Base-by-base conservation (phyloP, 192 early-diverging fungal species). In the Endogone sp. region DNA sequence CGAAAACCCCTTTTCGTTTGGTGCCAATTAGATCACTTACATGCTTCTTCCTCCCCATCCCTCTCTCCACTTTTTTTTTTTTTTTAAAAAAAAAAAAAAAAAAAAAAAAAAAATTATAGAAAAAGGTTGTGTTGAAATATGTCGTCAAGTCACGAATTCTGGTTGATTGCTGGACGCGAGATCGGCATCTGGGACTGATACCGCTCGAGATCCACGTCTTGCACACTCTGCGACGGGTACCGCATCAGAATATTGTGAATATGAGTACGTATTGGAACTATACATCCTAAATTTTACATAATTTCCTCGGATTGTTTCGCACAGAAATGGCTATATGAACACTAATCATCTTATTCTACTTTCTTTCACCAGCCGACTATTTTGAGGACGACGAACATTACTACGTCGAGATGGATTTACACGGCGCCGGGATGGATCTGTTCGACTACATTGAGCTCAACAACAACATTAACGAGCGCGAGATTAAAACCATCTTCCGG, bases 171-270 rank as follows among this genome's bases (percentile, higher is more conserved):
- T 93, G 91, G 91, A 91, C 81, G 56, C 81, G 84, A 62, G 90
- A 91, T 65, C 72, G 83, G 67, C 66, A 77, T 24, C 69, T 89
- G n/a, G 87, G 85, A 4, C 79, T 86, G 68, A 81, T 95, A 9
- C 92, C 94, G 2, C 79, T 85, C 44, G 94, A 95, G 72, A 88
- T 93, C 20, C 89, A 87, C 68, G 85, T 94, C 37, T 78, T 94
- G 62, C 82, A 87, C 60, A 85, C 84, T 30, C 56, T 89, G 21
- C 69, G 85, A 58, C 78, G 74, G 60, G 73, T 81, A 56, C 84
- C 87, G 3, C 84, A 86, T 69, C 71, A 73, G 20, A 84, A 86
- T 37, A 81, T 82, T 61, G 78, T 80, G 24, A 79, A 79, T 27
- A 82, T 85, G 83, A 74, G 82, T 81, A 79, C 68, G 64, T 62